These are phyloP conservation scores for Leccinum pellstonianum DNA, from an alignment of 768 basidiomycete genomes.

Conservation along the genomic window DNA sequence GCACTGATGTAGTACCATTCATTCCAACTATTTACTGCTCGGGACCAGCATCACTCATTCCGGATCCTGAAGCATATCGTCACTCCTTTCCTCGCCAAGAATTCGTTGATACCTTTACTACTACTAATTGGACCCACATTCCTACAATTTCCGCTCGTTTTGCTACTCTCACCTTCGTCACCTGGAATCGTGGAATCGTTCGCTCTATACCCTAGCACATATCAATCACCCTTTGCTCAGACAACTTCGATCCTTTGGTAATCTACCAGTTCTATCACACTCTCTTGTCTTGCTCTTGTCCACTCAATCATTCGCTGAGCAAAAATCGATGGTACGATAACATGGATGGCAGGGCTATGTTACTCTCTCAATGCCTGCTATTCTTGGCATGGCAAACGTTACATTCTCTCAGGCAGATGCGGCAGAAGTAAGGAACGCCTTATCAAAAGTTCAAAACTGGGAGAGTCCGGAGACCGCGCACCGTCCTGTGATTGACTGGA, in stretches of 20 bases:
- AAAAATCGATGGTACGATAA: not conserved
- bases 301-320: not conserved
- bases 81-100: not conserved
- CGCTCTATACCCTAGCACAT: slow-evolving; percentile 10
- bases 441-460: no score
- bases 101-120: not conserved
- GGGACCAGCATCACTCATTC: not conserved
- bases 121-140: not conserved
- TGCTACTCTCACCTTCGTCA: not conserved
- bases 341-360: no score
- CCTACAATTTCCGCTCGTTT: slow-evolving; percentile 20
- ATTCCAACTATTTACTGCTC: not conserved
- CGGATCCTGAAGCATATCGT: not conserved
- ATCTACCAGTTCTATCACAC: not conserved
- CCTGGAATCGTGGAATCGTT: slow-evolving; percentile 3
- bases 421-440: no score
- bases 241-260: not conserved
- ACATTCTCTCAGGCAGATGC: no score
- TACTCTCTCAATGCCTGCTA: not conserved
- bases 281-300: not conserved
- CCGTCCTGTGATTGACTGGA: no score
- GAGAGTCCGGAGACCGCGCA: no score
- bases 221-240: not conserved
- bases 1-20: slow-evolving; percentile 11
- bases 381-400: not conserved